Base-by-base conservation (phyloP, 2,329 filamentous ascomycete genomes). In the Arthrocladium fulminans region DNA sequence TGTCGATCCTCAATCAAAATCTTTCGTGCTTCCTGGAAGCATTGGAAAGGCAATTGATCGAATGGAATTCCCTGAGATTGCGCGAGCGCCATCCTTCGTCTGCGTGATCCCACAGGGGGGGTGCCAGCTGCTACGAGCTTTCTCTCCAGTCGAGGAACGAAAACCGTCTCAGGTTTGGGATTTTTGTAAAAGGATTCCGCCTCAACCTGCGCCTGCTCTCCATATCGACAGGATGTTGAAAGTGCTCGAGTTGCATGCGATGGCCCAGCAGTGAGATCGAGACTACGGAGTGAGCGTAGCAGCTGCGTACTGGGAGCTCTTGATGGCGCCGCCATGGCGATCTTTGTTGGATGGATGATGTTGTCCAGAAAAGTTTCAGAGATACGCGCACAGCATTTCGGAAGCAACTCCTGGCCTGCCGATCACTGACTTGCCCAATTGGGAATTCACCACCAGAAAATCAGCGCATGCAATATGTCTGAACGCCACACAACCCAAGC, bases 41-140 rank as follows among this genome's bases (percentile, higher is more conserved):
- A 92, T 75, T 97, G 90, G 71, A 94, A 98, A 15, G 92, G 92
- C 57, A 98, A 73, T 64, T 90, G 85, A 72, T 95, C 88, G 63
- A 98, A 96, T 22, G 89, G 88, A 43, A 95, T 71, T 60, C 83
- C 77, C 53, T 75, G 54, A 71, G 77, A 59, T 71, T 78, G 60
- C 75, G 70, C 80, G 52, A 89, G 66, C 23, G 85, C 85, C 23
- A 81, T 79, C 63, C 90, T 83, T 54, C 89, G 83, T 73, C 89
- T 80, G 59, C 89, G 81, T 39, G 88, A 94, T 44, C 89, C 89
- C 59, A 95, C 73, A 45, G 87, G 88, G 53, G 79, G 74, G 38
- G 80, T 75, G 47, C 86, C 83, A 55, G 76, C 70, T 62, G 78
- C 79, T 61, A 88, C 71, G 47, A 95, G 73, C 52, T 75, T 76